Conservation (phyloP, 2,329 filamentous ascomycete species). For the Botrytis paeoniae region DNA sequence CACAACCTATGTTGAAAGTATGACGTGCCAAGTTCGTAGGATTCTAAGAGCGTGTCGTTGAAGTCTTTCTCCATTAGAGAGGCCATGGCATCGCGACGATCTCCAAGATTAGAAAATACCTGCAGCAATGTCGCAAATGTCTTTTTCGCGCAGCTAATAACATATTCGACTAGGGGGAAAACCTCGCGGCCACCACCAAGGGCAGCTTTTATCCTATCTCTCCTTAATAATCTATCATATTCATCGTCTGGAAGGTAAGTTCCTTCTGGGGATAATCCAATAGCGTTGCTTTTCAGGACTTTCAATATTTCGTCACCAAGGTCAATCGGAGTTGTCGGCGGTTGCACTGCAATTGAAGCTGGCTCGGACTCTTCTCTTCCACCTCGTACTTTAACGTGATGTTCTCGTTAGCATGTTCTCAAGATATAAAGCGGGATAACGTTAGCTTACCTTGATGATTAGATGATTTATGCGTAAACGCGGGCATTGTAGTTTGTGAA, state of each 20-base stretch:
- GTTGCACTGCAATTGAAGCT: not conserved
- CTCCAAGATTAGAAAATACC: not conserved
- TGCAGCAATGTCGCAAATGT: conserved; percentile 2
- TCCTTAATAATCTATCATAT: not conserved
- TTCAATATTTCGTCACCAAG: not conserved
- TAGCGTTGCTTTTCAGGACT: not conserved
- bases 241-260: conserved; percentile 1
- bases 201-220: not conserved
- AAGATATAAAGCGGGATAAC: not conserved
- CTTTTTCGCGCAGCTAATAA: not conserved
- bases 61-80: not conserved
- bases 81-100: not conserved
- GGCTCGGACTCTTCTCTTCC: not conserved
- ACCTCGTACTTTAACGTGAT: not conserved
- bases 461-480: not conserved
- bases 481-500: not conserved
- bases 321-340: not conserved
- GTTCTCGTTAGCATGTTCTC: not conserved
- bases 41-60: not conserved
- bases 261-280: not conserved
- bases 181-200: not conserved
- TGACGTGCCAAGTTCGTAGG: not conserved
- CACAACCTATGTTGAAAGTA: not conserved
- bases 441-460: not conserved
- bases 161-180: not conserved